Conservation (phyloP, 1,284 basidiomycete genomes). For the Tylopilus sp. region DNA sequence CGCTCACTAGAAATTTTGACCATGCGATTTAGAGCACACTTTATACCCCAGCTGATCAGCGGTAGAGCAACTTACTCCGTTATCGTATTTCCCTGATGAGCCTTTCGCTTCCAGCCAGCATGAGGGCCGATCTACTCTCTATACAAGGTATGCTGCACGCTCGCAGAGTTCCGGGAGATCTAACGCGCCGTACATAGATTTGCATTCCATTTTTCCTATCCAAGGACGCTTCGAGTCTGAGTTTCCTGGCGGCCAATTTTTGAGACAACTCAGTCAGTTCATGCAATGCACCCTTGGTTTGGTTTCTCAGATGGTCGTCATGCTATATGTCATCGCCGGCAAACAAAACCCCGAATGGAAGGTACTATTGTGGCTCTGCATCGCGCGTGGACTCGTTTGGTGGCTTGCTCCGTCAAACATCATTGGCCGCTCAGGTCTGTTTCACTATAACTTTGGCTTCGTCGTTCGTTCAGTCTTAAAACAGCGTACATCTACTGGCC, state of each 20-base stretch:
- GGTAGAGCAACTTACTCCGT: slow-evolving; percentile 25
- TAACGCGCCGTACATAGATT: slow-evolving; percentile 17
- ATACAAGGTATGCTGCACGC: slow-evolving; percentile 16
- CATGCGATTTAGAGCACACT: slow-evolving; percentile 33
- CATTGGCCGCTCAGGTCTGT: slow-evolving; percentile 35
- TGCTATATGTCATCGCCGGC: slow-evolving; percentile 26
- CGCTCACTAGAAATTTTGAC: slow-evolving; percentile 25
- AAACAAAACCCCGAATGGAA: slow-evolving; percentile 27
- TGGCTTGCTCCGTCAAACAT: slow-evolving; percentile 34
- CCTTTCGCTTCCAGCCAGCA: slow-evolving; percentile 17
- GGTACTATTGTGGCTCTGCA: slow-evolving; percentile 26
- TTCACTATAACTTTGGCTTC: background rate
- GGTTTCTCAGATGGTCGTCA: slow-evolving; percentile 27
- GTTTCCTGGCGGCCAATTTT: slow-evolving; percentile 36
- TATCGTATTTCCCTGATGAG: background rate
- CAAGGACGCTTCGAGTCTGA: slow-evolving; percentile 30
- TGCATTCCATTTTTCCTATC: slow-evolving; percentile 16
- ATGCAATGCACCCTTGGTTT: slow-evolving; percentile 30
- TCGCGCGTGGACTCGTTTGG: slow-evolving; percentile 28
- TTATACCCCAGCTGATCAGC: slow-evolving; percentile 37
- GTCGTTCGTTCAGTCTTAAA: background rate
- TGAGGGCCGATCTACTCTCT: slow-evolving; percentile 23
- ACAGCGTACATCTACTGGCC: slow-evolving; percentile 44
- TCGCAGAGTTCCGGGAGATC: background rate
- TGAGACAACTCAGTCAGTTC: slow-evolving; percentile 21